Percentiles rank a stretch among this genome's conserved stretches.
Conservation (phyloP, 108 stramenopile genomes). For the Ochromonas danica region DNA sequence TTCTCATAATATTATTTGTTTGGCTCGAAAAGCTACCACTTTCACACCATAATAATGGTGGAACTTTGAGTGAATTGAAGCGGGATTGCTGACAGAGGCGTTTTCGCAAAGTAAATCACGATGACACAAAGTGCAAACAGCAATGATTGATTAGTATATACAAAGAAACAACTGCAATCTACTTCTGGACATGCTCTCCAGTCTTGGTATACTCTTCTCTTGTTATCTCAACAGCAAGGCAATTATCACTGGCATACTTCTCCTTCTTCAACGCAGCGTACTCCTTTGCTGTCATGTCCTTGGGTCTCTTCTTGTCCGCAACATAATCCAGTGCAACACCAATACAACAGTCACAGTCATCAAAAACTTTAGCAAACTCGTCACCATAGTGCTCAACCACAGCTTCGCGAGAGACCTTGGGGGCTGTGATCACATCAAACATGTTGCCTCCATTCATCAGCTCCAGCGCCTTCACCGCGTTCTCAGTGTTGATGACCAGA, state of each 20-base stretch:
- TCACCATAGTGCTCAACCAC: not conserved
- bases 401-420: not conserved
- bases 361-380: not conserved
- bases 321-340: not conserved
- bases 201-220: not conserved
- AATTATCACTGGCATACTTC: too few relatives aligned
- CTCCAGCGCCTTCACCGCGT: not conserved
- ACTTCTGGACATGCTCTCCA: not conserved
- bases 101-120: too few relatives aligned
- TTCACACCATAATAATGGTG: too few relatives aligned
- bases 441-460: not conserved
- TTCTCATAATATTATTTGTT: too few relatives aligned
- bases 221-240: not conserved
- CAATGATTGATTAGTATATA: too few relatives aligned
- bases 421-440: not conserved
- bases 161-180: too few relatives aligned
- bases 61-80: too few relatives aligned
- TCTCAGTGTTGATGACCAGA: not conserved
- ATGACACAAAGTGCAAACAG: too few relatives aligned
- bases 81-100: too few relatives aligned
- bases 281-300: not conserved
- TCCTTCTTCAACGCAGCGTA: not conserved
- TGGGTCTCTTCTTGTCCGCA: not conserved
- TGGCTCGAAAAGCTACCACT: too few relatives aligned
- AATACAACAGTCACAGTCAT: not conserved